Base-by-base conservation (phyloP, 805 yeast genomes). In the Candida ponderosae region DNA sequence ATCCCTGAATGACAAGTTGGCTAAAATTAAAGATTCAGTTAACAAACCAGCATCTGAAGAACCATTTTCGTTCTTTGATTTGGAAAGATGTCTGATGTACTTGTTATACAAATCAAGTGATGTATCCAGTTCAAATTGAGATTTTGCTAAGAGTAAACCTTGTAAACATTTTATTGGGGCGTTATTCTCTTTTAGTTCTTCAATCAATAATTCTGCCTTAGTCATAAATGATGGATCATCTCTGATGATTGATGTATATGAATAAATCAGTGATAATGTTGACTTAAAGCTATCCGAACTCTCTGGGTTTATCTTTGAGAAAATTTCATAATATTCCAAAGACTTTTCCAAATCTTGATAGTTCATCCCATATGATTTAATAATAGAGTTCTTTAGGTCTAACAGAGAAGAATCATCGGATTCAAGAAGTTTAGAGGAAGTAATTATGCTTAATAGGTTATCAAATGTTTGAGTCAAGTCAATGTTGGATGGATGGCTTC, bases 11-110 rank as follows among this genome's bases (percentile, higher is more conserved):
- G 63, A 62, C 28, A 76, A 50, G 38, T 52, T 62, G 0, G 70
- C 65, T 14, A 70, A 42, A 21, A 75, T 53, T 29, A 76, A 47
- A 3, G 76, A 54, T 43, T 76, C 76, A 1, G 74, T 66, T 18
- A 74, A 44, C 5, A 57, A 38, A 1, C 74, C 75, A 14, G 66
- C 50, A 3, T 65, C 61, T 0, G 79, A 70, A 13, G 68, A 39
- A 1, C 54, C 51, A 1, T 54, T 47, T 4, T 34, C 41, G 19
- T 55, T 53, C 35, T 59, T 63, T 6, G 51, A 45, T 17, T 55
- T 56, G 7, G 70, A 57, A 0, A 66, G 62, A 10, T 48, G 49
- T 14, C 54, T 50, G 26, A 75, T 70, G 48, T 66, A 65, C 14
- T 61, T 58, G 45, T 76, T 76, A 53, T 65, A 76, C 4, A 71